Conservation (phyloP, 805 yeast genomes). For the Starmera caribaea region DNA sequence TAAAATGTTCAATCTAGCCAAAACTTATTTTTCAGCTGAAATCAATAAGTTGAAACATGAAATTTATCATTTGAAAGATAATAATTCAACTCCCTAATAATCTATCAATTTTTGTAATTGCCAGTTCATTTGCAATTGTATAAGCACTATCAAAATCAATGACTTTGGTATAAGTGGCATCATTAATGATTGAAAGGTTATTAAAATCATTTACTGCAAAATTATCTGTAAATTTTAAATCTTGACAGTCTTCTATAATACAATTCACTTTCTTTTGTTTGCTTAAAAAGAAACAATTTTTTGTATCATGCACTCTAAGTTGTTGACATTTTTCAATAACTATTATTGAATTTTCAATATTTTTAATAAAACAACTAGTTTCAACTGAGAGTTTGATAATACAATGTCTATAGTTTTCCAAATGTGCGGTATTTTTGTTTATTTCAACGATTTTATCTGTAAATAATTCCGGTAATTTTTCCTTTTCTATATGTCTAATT, state of each 20-base stretch:
- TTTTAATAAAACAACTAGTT: conserved; percentile 12
- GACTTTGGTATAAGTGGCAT: neutral
- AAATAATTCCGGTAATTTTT: neutral
- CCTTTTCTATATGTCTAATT: neutral
- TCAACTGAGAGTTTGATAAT: conserved; percentile 4
- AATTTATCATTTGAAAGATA: neutral
- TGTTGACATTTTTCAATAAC: conserved; percentile 13
- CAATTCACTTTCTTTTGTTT: conserved; percentile 3
- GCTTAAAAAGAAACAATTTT: conserved; percentile 3
- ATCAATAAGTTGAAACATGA: conserved; percentile 3
- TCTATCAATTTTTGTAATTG: neutral
- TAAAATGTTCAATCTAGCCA: conserved; percentile 3
- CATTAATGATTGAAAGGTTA: conserved; percentile 7
- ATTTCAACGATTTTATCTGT: conserved; percentile 1
- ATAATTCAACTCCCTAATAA: neutral
- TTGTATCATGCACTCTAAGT: conserved; percentile 12
- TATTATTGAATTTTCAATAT: conserved; percentile 4
- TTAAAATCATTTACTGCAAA: conserved; percentile 15
- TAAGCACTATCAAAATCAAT: neutral
- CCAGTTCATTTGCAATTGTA: neutral
- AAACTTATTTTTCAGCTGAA: conserved; percentile 2
- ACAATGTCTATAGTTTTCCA: conserved; percentile 6
- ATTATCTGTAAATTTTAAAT: conserved; percentile 5
- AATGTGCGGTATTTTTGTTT: conserved; percentile 5
- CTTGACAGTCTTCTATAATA: conserved; percentile 12